Conservation (phyloP, 495 filamentous ascomycete genomes). For the Bacidia rubella region DNA sequence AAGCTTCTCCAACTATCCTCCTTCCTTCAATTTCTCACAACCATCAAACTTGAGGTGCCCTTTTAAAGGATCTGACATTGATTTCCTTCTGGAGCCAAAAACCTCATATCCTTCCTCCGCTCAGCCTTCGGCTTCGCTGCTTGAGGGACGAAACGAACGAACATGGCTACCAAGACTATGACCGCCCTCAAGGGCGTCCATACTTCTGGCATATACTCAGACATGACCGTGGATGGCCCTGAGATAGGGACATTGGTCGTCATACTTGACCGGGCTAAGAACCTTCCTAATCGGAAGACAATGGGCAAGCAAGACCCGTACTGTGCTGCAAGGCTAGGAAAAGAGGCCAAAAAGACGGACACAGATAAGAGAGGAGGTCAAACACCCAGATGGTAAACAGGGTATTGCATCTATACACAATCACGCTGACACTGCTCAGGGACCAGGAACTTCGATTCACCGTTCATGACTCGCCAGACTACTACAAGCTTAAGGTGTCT, state of each 20-base stretch:
- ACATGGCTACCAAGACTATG: slow-evolving; percentile 25
- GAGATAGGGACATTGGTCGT: slow-evolving; percentile 86
- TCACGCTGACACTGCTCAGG: slow-evolving; percentile 36
- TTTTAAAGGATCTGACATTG: neutral
- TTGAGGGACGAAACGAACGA: neutral
- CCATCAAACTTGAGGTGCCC: neutral
- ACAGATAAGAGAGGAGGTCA: slow-evolving; percentile 91
- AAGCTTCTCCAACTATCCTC: neutral
- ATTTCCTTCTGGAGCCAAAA: neutral
- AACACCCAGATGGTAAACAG: slow-evolving; percentile 77
- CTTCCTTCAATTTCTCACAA: neutral
- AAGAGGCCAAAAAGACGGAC: slow-evolving; percentile 95
- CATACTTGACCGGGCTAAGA: slow-evolving; percentile 86
- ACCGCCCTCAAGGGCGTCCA: slow-evolving; percentile 37
- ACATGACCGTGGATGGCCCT: slow-evolving; percentile 90
- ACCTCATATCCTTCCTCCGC: neutral
- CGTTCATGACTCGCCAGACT: slow-evolving; percentile 93
- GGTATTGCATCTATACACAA: neutral
- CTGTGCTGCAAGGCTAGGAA: slow-evolving; percentile 83
- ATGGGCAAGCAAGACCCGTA: slow-evolving; percentile 99
- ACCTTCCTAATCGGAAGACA: slow-evolving; percentile 86
- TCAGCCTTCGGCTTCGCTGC: neutral
- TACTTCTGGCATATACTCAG: slow-evolving; percentile 88
- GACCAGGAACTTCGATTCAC: slow-evolving; percentile 93
- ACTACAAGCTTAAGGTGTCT: slow-evolving; percentile 83